phyloP scores from a whole-genome alignment of 1,139 yeast genomes.

The Lodderomyces theae region DNA sequence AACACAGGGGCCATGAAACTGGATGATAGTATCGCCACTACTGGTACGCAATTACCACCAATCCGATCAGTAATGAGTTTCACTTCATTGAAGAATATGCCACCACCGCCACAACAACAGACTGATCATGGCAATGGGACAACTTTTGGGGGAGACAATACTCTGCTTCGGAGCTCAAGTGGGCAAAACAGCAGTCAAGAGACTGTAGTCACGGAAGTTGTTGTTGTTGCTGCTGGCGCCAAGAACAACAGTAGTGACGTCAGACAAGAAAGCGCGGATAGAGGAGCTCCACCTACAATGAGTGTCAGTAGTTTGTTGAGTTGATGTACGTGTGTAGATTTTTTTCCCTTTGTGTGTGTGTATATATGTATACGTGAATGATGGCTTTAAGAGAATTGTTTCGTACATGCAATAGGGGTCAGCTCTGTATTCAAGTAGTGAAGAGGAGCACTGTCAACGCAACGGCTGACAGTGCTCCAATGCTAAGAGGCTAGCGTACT shows the following conservation, averaged over 20 bases:
- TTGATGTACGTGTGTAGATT: not conserved
- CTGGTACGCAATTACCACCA: constrained; percentile 45
- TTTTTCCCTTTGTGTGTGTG: not conserved
- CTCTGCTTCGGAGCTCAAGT: too few relatives aligned
- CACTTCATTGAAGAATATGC: constrained; percentile 15
- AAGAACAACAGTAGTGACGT: not conserved
- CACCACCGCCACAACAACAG: too few relatives aligned
- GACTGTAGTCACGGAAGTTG: not conserved
- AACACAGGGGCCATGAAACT: too few relatives aligned
- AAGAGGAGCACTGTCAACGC: too few relatives aligned
- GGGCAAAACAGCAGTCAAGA: constrained; percentile 10
- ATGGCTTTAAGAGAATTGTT: too few relatives aligned
- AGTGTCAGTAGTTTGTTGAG: constrained; percentile 3
- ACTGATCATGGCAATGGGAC: too few relatives aligned
- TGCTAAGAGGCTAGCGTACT: too few relatives aligned
- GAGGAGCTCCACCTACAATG: not conserved
- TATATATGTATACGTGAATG: not conserved
- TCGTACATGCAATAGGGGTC: too few relatives aligned
- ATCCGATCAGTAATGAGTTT: constrained; percentile 41
- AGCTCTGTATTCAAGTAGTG: too few relatives aligned
- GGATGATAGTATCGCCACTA: constrained; percentile 33
- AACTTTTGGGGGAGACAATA: too few relatives aligned
- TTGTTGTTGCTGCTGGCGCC: not conserved
- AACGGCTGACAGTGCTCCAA: too few relatives aligned
- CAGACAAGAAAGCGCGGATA: too few relatives aligned